phyloP scores from a whole-genome alignment of 164 flowering plant species.

The Dillenia turbinata region DNA sequence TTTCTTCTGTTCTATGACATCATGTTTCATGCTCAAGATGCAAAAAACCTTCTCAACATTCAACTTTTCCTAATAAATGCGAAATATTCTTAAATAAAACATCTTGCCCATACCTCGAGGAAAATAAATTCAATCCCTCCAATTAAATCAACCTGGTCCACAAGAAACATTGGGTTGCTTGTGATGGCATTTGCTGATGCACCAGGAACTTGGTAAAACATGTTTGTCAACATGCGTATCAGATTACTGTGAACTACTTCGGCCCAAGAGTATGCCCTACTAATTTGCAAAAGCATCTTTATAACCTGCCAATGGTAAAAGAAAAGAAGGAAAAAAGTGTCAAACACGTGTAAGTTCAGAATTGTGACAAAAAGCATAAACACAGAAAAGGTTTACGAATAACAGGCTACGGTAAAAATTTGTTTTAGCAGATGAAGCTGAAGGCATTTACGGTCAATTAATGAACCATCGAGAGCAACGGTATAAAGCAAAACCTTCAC shows the following conservation, averaged over 20 bases:
- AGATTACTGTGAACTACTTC: conserved; percentile 88
- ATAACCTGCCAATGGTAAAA: conserved; percentile 54
- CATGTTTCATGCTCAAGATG: too few species aligned
- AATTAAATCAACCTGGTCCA: conserved; percentile 74
- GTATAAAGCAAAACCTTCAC: too few species aligned
- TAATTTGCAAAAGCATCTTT: conserved; percentile 61
- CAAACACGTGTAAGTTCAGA: background rate
- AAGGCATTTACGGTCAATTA: too few species aligned
- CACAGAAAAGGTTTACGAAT: too few species aligned
- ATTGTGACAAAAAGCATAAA: conserved; percentile 1
- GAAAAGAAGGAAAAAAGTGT: background rate
- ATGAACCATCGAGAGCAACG: too few species aligned
- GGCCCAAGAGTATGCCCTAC: conserved; percentile 88
- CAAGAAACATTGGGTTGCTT: conserved; percentile 43
- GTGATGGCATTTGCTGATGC: conserved; percentile 28
- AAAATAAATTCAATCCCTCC: conserved; percentile 92
- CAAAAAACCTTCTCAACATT: too few species aligned
- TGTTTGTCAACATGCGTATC: conserved; percentile 79
- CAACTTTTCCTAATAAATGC: too few species aligned
- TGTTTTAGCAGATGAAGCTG: too few species aligned
- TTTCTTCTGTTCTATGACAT: too few species aligned
- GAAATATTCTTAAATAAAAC: background rate
- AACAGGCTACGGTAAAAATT: too few species aligned
- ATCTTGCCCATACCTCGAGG: conserved; percentile 61
- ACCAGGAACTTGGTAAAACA: conserved; percentile 74